Conservation (phyloP, 495 filamentous ascomycete species). For the Podospora didyma region DNA sequence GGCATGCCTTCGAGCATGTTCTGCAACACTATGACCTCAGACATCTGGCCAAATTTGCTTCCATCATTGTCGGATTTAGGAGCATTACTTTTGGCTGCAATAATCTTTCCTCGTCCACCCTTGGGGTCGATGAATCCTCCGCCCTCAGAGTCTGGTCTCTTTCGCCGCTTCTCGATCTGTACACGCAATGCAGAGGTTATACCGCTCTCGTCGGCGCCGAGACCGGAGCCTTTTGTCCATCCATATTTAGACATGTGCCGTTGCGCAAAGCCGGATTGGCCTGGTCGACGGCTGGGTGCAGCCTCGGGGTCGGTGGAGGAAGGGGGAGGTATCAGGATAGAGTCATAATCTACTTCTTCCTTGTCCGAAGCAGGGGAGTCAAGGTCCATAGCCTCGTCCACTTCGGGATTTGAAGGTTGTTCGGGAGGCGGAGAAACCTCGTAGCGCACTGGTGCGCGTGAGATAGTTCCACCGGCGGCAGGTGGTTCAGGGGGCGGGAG, state of each 20-base stretch:
- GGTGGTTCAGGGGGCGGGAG: conserved; percentile 38
- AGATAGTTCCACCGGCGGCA: conserved; percentile 65
- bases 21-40: conserved; percentile 69
- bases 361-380: conserved; percentile 46
- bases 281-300: conserved; percentile 50
- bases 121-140: conserved; percentile 65
- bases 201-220: conserved; percentile 75
- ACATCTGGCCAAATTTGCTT: conserved; percentile 67
- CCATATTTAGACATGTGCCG: conserved; percentile 89
- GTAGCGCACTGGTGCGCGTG: conserved; percentile 84
- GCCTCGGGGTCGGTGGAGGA: not conserved
- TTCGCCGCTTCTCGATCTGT: conserved; percentile 76
- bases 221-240: conserved; percentile 81
- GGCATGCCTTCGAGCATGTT: conserved; percentile 80
- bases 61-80: conserved; percentile 26
- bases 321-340: conserved; percentile 13
- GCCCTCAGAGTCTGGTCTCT: conserved; percentile 71
- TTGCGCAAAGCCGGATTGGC: conserved; percentile 76
- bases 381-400: conserved; percentile 50
- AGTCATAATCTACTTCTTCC: conserved; percentile 41
- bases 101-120: conserved; percentile 72
- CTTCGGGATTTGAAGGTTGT: not conserved
- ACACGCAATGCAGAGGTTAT: conserved; percentile 80
- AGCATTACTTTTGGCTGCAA: conserved; percentile 52
- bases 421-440: conserved; percentile 55